Evolutionary conservation across 2,329 filamentous ascomycete species (phyloP).

Genomic region (Penicillium hesseltinei): DNA sequence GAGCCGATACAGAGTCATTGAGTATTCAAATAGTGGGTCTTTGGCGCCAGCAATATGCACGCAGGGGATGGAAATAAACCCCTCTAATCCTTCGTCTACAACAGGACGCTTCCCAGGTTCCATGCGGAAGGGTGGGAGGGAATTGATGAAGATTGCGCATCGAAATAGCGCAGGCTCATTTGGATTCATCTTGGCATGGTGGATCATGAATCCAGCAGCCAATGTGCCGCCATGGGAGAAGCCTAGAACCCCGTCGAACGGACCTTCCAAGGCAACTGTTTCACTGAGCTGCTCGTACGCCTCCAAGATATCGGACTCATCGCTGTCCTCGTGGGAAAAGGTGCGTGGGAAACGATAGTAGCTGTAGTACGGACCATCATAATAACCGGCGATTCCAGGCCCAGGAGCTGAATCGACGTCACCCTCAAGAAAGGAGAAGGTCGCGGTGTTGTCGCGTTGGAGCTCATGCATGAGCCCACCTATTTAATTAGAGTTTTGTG

Average conservation of each 20-base stretch:
- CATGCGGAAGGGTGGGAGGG: conserved; percentile 33
- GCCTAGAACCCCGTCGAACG: conserved; percentile 34
- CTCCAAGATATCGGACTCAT: conserved; percentile 24
- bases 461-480: conserved; percentile 29
- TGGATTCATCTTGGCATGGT: conserved; percentile 27
- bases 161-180: conserved; percentile 26
- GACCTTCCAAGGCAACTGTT: conserved; percentile 24
- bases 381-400: conserved; percentile 30
- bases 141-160: conserved; percentile 36
- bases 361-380: conserved; percentile 34
- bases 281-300: conserved; percentile 31
- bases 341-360: conserved; percentile 32
- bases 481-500: conserved; percentile 12
- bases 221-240: conserved; percentile 38
- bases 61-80: conserved; percentile 28
- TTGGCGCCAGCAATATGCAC: conserved; percentile 26
- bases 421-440: conserved; percentile 32
- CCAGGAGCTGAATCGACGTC: conserved; percentile 29
- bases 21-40: conserved; percentile 27
- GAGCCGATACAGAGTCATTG: conserved; percentile 24
- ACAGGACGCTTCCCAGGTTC: conserved; percentile 21
- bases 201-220: conserved; percentile 30
- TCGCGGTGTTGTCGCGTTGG: conserved; percentile 29
- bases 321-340: conserved; percentile 20
- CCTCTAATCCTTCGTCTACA: conserved; percentile 25